phyloP scores from a whole-genome alignment of 495 filamentous ascomycete genomes.

The Penicillium malachiteum region DNA sequence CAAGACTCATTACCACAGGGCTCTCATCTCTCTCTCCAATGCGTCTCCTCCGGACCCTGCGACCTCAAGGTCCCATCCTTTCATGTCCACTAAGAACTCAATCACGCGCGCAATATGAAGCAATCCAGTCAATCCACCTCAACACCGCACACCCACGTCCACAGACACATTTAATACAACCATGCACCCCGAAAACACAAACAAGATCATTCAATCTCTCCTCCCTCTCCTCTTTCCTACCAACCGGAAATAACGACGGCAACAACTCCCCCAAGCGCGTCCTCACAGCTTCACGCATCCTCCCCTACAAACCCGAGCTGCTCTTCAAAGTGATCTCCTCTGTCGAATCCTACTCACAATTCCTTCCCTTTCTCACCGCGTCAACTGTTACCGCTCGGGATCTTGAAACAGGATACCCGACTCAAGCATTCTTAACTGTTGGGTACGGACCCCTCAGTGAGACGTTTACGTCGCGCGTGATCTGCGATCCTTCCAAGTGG shows the following conservation, averaged over 20 bases:
- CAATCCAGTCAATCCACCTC: neutral
- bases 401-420: conserved; percentile 57
- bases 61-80: conserved; percentile 16
- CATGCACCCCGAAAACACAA: conserved; percentile 5
- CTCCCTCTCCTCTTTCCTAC: conserved; percentile 38
- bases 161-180: conserved; percentile 1
- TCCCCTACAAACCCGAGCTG: conserved; percentile 67
- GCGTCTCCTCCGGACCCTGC: conserved; percentile 14
- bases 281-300: conserved; percentile 71
- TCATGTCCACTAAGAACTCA: neutral
- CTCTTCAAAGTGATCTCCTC: conserved; percentile 85
- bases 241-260: conserved; percentile 23
- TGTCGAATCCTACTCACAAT: conserved; percentile 73
- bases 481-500: conserved; percentile 61
- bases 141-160: conserved; percentile 2
- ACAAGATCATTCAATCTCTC: conserved; percentile 28
- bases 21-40: conserved; percentile 7
- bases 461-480: conserved; percentile 70
- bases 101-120: neutral
- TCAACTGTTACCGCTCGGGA: conserved; percentile 68
- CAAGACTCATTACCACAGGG: neutral
- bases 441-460: conserved; percentile 83
- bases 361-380: conserved; percentile 80
- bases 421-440: conserved; percentile 73
- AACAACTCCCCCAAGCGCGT: conserved; percentile 37